Evolutionary conservation across 495 filamentous ascomycete genomes (phyloP).

Genomic region (Penicillium roqueforti): DNA sequence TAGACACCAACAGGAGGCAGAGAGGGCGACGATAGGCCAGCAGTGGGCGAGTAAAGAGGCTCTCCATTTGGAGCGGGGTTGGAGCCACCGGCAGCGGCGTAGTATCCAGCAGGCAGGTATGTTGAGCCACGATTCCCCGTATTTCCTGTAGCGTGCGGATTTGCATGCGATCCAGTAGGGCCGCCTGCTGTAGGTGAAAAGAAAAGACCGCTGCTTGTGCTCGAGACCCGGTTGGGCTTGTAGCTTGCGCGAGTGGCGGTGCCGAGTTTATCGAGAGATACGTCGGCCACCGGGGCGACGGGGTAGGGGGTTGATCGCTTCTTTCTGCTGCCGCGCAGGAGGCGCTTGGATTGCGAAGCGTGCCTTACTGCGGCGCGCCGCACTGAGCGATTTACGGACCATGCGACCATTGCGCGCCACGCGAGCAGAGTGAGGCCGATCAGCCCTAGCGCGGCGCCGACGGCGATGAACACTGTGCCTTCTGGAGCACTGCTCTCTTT

Average conservation of each 20-base stretch:
- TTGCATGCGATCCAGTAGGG: constrained; percentile 24
- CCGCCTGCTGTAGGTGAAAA: constrained; percentile 87
- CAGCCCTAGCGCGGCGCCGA: constrained; percentile 81
- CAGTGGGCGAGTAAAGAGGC: constrained; percentile 15
- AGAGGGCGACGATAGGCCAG: constrained; percentile 27
- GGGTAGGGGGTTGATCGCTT: constrained; percentile 36
- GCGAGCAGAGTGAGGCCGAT: constrained; percentile 73
- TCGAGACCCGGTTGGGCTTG: constrained; percentile 45
- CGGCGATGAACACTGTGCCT: constrained; percentile 93
- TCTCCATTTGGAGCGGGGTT: constrained; percentile 36
- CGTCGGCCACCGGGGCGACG: constrained; percentile 43
- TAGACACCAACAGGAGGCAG: constrained; percentile 37
- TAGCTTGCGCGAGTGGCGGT: constrained; percentile 35
- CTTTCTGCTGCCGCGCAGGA: constrained; percentile 52
- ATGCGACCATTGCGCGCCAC: constrained; percentile 87
- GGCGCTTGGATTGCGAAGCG: constrained; percentile 63
- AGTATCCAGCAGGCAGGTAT: constrained; percentile 91
- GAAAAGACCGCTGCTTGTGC: constrained; percentile 64
- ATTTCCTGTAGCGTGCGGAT: constrained; percentile 9
- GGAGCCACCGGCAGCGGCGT: constrained; percentile 60
- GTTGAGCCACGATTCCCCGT: constrained; percentile 53
- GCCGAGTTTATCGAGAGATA: constrained; percentile 54
- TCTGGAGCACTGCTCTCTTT: constrained; percentile 85
- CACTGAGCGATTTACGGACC: constrained; percentile 88
- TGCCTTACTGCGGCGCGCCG: constrained; percentile 69